These are phyloP conservation scores for Dictyostelium purpureum DNA, from an alignment of 78 protist genomes.

Conservation along the genomic window DNA sequence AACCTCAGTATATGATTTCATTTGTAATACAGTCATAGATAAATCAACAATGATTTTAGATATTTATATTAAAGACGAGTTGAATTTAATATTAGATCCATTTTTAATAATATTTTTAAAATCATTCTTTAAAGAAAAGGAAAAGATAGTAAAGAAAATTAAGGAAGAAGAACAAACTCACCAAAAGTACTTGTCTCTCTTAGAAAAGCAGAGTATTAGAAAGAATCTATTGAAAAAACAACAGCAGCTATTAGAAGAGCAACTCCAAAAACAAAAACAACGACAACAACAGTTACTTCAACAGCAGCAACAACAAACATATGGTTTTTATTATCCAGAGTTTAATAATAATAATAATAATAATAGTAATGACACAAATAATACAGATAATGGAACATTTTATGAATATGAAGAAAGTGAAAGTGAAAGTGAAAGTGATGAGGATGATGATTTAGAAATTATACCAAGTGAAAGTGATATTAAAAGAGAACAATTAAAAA, in stretches of 20 bases:
- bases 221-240: constrained; percentile 4
- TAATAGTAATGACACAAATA: background rate
- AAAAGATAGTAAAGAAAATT: background rate
- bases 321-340: constrained; percentile 6
- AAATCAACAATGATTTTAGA: background rate
- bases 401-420: background rate
- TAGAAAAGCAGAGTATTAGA: background rate
- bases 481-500: background rate
- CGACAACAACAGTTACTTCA: background rate
- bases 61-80: background rate
- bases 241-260: background rate
- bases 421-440: background rate
- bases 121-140: background rate
- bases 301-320: background rate
- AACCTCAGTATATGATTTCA: background rate
- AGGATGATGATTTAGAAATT: background rate
- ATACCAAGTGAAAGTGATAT: background rate
- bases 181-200: background rate
- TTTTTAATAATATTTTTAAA: background rate
- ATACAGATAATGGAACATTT: background rate
- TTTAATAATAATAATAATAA: background rate
- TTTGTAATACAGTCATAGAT: background rate
- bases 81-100: background rate
- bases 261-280: background rate
- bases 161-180: background rate